Evolutionary conservation across 2,329 filamentous ascomycete genomes (phyloP).

Genomic region (Phoma sp.): DNA sequence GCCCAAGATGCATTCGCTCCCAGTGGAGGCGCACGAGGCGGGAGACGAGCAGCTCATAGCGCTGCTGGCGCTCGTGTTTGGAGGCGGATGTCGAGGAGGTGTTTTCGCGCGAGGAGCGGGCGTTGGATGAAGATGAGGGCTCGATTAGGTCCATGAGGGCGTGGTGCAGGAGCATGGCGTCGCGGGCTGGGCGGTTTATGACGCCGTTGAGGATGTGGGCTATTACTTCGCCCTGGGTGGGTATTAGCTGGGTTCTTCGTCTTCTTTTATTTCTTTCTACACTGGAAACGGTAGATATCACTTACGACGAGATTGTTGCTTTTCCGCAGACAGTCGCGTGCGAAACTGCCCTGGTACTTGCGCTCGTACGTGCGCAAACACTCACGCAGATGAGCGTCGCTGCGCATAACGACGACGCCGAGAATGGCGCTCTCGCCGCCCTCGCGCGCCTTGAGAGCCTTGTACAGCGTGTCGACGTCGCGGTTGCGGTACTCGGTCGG

Average conservation of each 20-base stretch:
- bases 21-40: constrained; percentile 90
- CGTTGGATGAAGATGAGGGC: constrained; percentile 34
- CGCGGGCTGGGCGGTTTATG: constrained; percentile 92
- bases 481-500: constrained; percentile 63
- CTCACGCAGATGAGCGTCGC: constrained; percentile 81
- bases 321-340: constrained; percentile 83
- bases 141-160: constrained; percentile 69
- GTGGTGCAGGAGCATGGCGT: constrained; percentile 89
- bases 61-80: constrained; percentile 59
- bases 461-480: constrained; percentile 76
- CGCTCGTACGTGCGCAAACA: constrained; percentile 79
- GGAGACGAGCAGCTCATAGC: constrained; percentile 86
- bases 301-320: constrained; percentile 91
- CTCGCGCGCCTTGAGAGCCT: constrained; percentile 71
- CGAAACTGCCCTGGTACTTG: constrained; percentile 79
- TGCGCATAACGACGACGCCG: constrained; percentile 78
- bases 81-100: constrained; percentile 18
- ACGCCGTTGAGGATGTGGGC: constrained; percentile 95
- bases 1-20: constrained; percentile 82
- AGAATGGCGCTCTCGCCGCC: constrained; percentile 91
- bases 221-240: constrained; percentile 81
- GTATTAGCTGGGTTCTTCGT: neutral
- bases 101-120: constrained; percentile 29
- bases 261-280: neutral
- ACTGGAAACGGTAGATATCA: constrained; percentile 32